Evolutionary conservation across 805 yeast genomes (phyloP).

Genomic region (Wickerhamomyces queroliae): DNA sequence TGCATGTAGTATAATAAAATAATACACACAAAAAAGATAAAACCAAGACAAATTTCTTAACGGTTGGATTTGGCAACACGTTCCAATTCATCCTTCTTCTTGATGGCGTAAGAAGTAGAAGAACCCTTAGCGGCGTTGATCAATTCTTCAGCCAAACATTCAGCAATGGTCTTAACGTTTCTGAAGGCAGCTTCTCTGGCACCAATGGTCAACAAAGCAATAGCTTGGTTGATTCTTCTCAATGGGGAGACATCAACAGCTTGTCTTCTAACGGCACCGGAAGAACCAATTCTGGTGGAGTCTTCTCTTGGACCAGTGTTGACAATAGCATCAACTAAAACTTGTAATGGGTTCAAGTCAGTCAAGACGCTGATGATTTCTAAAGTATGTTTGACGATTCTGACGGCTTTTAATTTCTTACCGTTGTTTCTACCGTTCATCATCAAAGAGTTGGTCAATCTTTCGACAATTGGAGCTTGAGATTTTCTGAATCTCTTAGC

Average conservation of each 20-base stretch:
- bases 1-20: slow-evolving; percentile 17
- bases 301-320: slow-evolving; percentile 99
- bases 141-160: slow-evolving; percentile 99
- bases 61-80: slow-evolving; percentile 99
- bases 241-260: slow-evolving; percentile 99
- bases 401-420: slow-evolving; percentile 99
- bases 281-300: slow-evolving; percentile 99
- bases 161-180: slow-evolving; percentile 99
- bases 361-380: slow-evolving; percentile 97
- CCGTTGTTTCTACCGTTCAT: slow-evolving; percentile 99
- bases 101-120: slow-evolving; percentile 99
- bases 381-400: slow-evolving; percentile 98
- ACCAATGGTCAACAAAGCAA: slow-evolving; percentile 97
- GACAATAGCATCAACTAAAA: slow-evolving; percentile 97
- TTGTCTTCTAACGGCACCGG: slow-evolving; percentile 99
- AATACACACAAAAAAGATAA: slow-evolving; percentile 5
- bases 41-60: slow-evolving; percentile 41
- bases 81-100: slow-evolving; percentile 99
- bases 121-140: slow-evolving; percentile 99
- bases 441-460: slow-evolving; percentile 99
- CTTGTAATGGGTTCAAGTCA: slow-evolving; percentile 99
- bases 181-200: slow-evolving; percentile 99
- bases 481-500: slow-evolving; percentile 99
- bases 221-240: slow-evolving; percentile 99
- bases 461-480: slow-evolving; percentile 98